phyloP scores from a whole-genome alignment of 345 rosid genomes.

The Linum trigynum region DNA sequence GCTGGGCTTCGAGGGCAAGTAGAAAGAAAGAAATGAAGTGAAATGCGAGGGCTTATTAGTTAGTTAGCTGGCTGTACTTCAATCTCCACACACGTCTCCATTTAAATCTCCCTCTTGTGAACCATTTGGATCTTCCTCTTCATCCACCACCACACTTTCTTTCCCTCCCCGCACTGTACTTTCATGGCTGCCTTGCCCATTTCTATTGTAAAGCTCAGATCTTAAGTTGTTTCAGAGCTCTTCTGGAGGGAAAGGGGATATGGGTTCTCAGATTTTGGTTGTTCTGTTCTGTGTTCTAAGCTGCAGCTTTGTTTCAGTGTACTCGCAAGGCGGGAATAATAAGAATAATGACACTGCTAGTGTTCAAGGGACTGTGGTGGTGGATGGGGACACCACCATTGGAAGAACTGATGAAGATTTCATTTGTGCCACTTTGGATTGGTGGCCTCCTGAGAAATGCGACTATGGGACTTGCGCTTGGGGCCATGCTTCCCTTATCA shows the following conservation, averaged over 20 bases:
- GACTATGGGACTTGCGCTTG: conserved; percentile 88
- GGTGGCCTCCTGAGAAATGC: conserved; percentile 99
- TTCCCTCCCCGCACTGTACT: neutral
- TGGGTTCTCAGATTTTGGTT: conserved; percentile 1
- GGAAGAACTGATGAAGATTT: conserved; percentile 74
- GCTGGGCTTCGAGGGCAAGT: too few species aligned
- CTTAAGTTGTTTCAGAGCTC: neutral
- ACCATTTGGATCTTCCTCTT: too few species aligned
- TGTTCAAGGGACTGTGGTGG: conserved; percentile 3
- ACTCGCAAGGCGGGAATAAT: neutral
- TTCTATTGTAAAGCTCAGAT: neutral
- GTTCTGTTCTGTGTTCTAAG: neutral
- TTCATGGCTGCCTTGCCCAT: conserved; percentile 2
- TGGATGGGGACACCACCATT: conserved; percentile 27
- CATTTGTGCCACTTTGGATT: conserved; percentile 87
- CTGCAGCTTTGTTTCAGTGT: neutral
- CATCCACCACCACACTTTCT: too few species aligned
- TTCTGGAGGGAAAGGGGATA: neutral
- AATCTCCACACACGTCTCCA: too few species aligned
- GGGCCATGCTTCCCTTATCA: conserved; percentile 80
- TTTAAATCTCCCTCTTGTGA: too few species aligned
- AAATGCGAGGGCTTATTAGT: too few species aligned
- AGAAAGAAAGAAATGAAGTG: too few species aligned
- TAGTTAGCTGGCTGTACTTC: too few species aligned
- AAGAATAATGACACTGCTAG: neutral